Base-by-base conservation (phyloP, 1,139 yeast species). In the Geotrichum reessii region DNA sequence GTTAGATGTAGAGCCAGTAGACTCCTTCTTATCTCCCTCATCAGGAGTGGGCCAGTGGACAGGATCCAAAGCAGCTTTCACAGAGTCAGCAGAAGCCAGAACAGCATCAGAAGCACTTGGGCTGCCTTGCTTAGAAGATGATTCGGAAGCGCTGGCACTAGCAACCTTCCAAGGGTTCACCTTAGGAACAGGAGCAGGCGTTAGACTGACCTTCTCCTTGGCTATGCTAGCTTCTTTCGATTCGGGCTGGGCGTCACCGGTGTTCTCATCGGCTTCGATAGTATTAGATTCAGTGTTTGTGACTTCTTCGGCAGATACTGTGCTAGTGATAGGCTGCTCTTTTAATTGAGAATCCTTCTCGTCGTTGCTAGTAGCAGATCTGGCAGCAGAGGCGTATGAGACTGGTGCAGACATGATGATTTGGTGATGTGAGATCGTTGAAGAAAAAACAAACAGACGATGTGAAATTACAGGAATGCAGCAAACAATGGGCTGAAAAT, bases 121-220 rank as follows among this genome's bases (percentile, higher is more conserved):
- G 22, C 66, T 58, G 7, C 63, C 58, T 12, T 65, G 27, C 28
- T 21, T 63, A 17, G 60, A 62, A 21, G 62, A 49, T 6, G 58
- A 58, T n/a, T 58, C 50, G 33, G 63, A 22, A 44, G 58, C 49
- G 31, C 53, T 24, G 53, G 48, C 27, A 24, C 57, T 47, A 56
- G 49, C 55, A 50, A 67, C 65, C 56, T 70, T 67, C 79, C 79
- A 76, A 28, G 75, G 76, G 60, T 73, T 75, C 50, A 72, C 74
- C 63, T 67, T 66, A 21, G 79, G 79, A 21, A 74, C 73, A 3
- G 79, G 78, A 7, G 79, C 79, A 17, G 79, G 79, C 11, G 77
- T 76, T 40, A 75, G 66, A 57, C 69, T 69, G 46, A 65, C 52
- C 28, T 50, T 57, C 19, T 53, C 58, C 22, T 63, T 65, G 52